A percentile compares a stretch with the other conserved stretches of the same genome.
phyloP scores from a whole-genome alignment of 208 protist species.

The Angomonas deanei region DNA sequence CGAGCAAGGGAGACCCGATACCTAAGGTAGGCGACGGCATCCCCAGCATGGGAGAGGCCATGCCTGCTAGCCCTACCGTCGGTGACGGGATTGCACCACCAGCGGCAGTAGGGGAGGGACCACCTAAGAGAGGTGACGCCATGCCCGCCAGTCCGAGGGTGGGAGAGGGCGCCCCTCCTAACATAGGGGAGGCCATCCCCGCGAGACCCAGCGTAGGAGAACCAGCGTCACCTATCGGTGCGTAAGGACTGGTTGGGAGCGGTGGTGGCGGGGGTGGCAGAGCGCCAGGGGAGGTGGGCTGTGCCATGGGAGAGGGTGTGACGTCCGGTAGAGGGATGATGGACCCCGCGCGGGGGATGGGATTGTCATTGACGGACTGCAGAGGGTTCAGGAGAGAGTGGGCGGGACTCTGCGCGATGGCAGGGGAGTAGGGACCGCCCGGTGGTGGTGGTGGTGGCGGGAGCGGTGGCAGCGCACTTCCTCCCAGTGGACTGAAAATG shows the following conservation, averaged over 20 bases:
- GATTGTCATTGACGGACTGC: neutral
- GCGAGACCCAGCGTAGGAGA: neutral
- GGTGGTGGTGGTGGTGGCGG: neutral
- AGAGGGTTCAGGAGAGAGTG: neutral
- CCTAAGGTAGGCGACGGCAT: neutral
- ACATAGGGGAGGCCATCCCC: neutral
- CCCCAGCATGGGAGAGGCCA: neutral
- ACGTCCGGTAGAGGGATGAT: conserved; percentile 1
- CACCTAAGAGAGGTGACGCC: neutral
- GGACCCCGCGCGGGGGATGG: neutral
- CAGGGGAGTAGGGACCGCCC: neutral
- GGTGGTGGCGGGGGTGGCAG: conserved; percentile 9
- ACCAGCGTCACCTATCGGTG: neutral
- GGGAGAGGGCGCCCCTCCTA: neutral
- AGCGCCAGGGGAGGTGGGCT: neutral
- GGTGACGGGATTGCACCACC: no score
- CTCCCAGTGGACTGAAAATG: neutral
- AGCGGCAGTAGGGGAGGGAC: neutral
- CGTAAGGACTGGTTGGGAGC: neutral
- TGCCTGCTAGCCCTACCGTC: no score
- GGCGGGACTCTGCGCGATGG: neutral
- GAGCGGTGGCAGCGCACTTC: neutral
- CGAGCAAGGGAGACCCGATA: neutral
- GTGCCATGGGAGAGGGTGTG: neutral
- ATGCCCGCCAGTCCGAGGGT: neutral